These are phyloP conservation scores for Dendrobium officinale DNA, from an alignment of 106 monocot genomes.

Conservation along the genomic window DNA sequence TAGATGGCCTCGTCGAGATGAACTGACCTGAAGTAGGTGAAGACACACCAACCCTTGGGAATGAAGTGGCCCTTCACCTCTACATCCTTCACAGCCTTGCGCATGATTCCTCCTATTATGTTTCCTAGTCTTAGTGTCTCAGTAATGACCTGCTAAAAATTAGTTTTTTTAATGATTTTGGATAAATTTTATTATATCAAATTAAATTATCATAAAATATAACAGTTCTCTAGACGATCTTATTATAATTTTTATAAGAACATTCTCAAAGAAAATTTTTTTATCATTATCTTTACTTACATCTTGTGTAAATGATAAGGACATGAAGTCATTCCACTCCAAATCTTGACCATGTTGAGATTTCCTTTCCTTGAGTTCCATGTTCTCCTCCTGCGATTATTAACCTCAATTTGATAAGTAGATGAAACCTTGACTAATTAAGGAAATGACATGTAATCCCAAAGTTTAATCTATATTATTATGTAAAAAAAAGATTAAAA, in stretches of 20 bases:
- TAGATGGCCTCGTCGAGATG: constrained; percentile 70
- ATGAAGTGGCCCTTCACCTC: constrained; percentile 81
- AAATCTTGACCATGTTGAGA: constrained; percentile 25
- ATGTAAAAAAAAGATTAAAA: too few species aligned
- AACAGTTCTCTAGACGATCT: too few species aligned
- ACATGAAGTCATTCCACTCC: constrained; percentile 72
- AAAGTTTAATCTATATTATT: too few species aligned
- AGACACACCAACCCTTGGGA: constrained; percentile 91
- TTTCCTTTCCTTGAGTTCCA: constrained; percentile 45
- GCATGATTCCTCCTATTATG: constrained; percentile 82
- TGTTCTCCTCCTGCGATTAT: constrained; percentile 71
- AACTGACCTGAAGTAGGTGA: constrained; percentile 81
- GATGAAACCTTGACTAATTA: background rate
- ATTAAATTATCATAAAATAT: too few species aligned
- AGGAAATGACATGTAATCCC: too few species aligned
- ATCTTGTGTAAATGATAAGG: constrained; percentile 80
- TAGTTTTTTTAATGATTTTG: too few species aligned
- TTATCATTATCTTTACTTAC: constrained; percentile 23
- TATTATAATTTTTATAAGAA: too few species aligned
- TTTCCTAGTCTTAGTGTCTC: constrained; percentile 81
- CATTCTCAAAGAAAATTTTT: too few species aligned
- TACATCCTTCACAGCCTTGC: constrained; percentile 66
- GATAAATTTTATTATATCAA: too few species aligned
- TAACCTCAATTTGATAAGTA: background rate
- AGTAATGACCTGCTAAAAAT: constrained; percentile 41